Conservation (phyloP, 2,329 filamentous ascomycete species). For the Graphilbum sp. region DNA sequence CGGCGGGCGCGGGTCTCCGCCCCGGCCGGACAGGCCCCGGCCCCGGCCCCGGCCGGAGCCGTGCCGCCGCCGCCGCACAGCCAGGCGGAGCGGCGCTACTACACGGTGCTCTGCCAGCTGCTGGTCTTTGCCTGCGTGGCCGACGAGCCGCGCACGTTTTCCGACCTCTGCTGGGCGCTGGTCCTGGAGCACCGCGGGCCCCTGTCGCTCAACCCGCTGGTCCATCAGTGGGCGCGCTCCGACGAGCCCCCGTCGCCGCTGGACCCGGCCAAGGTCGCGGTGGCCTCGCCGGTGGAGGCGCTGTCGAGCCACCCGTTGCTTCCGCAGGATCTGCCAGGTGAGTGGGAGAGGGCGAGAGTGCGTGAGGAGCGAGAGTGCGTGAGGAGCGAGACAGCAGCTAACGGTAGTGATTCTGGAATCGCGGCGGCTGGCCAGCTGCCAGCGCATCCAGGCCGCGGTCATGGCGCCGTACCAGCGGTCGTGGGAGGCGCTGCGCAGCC, state of each 20-base stretch:
- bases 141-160: constrained; percentile 6
- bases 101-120: constrained; percentile 2
- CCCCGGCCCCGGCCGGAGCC: no score
- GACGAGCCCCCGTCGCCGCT: no score
- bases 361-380: no score
- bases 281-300: not conserved
- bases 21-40: no score
- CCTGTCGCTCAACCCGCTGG: no score
- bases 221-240: no score
- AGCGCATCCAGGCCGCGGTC: not conserved
- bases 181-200: constrained; percentile 1
- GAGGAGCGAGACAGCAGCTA: no score
- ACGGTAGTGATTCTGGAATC: not conserved
- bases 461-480: not conserved
- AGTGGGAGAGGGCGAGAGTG: no score
- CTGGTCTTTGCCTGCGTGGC: constrained; percentile 9
- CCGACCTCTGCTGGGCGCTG: constrained; percentile 7
- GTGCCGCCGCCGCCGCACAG: no score
- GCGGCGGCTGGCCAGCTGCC: not conserved
- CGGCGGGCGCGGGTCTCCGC: no score
- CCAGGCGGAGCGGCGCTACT: not conserved
- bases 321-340: not conserved
- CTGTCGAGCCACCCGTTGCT: not conserved
- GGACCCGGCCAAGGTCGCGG: not conserved
- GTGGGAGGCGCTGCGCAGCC: not conserved